Conservation (phyloP, 805 yeast species). For the Metschnikowia corniflorae region DNA sequence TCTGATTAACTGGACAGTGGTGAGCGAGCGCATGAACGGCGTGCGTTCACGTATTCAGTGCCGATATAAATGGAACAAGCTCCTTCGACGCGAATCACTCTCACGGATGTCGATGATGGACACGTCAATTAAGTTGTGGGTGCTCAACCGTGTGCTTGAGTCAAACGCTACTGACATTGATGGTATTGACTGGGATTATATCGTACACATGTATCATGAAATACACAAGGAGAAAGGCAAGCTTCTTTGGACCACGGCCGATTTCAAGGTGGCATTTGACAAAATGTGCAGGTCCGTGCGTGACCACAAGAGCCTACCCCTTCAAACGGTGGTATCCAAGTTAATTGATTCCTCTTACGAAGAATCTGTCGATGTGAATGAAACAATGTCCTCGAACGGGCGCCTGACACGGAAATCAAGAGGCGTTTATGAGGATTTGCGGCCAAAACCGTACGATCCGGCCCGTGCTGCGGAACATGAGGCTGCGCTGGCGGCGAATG, state of each 20-base stretch:
- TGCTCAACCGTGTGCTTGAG: constrained; percentile 29
- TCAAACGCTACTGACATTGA: constrained; percentile 24
- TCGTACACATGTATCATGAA: constrained; percentile 27
- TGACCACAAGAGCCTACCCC: constrained; percentile 30
- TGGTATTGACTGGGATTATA: constrained; percentile 34
- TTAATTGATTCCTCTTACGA: constrained; percentile 13
- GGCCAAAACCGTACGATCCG: constrained; percentile 9
- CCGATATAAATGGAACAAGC: constrained; percentile 90
- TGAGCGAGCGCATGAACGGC: constrained; percentile 88
- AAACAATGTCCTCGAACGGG: background rate
- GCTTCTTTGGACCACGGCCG: constrained; percentile 53
- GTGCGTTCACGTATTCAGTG: constrained; percentile 89
- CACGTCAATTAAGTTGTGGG: constrained; percentile 34
- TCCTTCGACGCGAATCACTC: constrained; percentile 53
- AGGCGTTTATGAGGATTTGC: constrained; percentile 9
- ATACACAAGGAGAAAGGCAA: constrained; percentile 22
- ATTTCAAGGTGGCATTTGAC: constrained; percentile 60
- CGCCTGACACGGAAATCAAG: constrained; percentile 5
- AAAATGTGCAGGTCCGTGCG: constrained; percentile 51
- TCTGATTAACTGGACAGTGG: constrained; percentile 84
- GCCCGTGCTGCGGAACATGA: constrained; percentile 19
- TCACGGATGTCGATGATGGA: constrained; percentile 33
- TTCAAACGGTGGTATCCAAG: constrained; percentile 14
- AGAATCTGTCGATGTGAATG: background rate
- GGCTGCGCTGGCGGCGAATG: constrained; percentile 33